Percentiles rank a stretch among this genome's conserved stretches.
phyloP scores from a whole-genome alignment of 73 alveolate species.

The Paramecium sexaurelia region DNA sequence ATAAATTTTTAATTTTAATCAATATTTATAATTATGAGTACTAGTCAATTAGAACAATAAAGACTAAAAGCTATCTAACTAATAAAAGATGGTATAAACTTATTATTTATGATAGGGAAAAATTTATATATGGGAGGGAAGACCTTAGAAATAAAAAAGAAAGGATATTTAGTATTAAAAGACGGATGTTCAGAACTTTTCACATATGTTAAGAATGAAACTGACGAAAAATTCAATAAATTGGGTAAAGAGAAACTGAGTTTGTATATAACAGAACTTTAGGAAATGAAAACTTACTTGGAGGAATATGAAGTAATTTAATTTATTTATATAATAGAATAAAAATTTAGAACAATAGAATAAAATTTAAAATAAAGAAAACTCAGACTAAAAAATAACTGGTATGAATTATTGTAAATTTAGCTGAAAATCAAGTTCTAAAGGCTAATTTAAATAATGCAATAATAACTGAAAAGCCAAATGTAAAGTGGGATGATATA shows the following conservation, averaged over 20 bases:
- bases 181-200: background rate
- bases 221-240: background rate
- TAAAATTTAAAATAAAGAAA: background rate
- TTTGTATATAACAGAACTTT: background rate
- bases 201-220: background rate
- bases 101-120: background rate
- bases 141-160: background rate
- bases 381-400: background rate
- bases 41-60: background rate
- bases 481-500: conserved; percentile 87
- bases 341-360: background rate
- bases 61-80: background rate
- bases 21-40: background rate
- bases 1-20: no score
- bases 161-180: background rate
- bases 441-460: background rate
- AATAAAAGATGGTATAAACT: background rate
- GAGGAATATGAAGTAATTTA: background rate
- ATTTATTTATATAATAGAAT: no score
- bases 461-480: conserved; percentile 63
- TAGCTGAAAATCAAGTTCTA: background rate
- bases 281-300: background rate
- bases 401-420: background rate
- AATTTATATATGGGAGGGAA: background rate
- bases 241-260: background rate